Percentiles rank a stretch among this genome's conserved stretches.
phyloP scores from a whole-genome alignment of 306 rosid species.

The Morella rubra region DNA sequence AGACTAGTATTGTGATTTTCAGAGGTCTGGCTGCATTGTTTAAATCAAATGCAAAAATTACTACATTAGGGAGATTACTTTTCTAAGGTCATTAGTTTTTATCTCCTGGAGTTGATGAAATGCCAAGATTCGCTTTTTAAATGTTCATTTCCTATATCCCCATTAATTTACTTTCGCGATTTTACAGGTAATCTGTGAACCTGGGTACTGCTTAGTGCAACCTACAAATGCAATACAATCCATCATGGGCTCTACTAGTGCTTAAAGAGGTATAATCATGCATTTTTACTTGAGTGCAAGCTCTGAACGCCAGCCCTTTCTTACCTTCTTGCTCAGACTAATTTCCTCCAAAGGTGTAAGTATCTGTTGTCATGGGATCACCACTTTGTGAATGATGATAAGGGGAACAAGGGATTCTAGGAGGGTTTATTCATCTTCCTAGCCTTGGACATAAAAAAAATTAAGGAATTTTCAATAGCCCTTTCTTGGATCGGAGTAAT shows the following conservation, averaged over 20 bases:
- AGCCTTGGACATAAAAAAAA: neutral
- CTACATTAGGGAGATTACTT: neutral
- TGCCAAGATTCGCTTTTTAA: neutral
- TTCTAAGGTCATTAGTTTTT: neutral
- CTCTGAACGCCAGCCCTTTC: neutral
- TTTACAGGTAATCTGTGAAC: conserved; percentile 21
- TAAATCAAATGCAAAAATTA: neutral
- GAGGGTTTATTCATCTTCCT: too few species aligned
- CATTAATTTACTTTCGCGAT: neutral
- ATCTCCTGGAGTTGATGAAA: neutral
- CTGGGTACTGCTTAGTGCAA: neutral
- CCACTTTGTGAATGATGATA: neutral
- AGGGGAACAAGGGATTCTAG: neutral
- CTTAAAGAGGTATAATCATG: neutral
- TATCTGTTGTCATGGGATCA: neutral
- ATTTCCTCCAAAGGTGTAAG: neutral
- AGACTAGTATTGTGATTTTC: neutral
- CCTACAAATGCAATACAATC: neutral
- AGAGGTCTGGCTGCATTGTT: too few species aligned
- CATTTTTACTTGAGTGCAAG: neutral
- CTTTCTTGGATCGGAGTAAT: too few species aligned
- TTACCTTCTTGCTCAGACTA: neutral
- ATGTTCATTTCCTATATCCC: too few species aligned
- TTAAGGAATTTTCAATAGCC: too few species aligned
- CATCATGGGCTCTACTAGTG: neutral